These are phyloP conservation scores for Colletotrichum australisinense DNA, from an alignment of 2,329 filamentous ascomycete species.

Conservation along the genomic window DNA sequence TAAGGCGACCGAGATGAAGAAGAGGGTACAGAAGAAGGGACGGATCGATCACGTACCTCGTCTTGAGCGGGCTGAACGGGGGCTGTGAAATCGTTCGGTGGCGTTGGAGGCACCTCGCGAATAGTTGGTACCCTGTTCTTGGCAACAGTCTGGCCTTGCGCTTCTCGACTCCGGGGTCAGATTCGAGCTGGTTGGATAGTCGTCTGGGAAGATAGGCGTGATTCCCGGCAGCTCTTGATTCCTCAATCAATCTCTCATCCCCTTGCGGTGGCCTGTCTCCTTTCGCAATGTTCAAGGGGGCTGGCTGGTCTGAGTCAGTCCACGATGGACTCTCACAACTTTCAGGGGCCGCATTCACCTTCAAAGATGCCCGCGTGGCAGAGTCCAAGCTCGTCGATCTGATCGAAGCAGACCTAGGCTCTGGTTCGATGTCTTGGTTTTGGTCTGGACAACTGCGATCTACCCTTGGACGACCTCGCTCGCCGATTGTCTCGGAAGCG, in stretches of 20 bases:
- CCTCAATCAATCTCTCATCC: too few relatives aligned
- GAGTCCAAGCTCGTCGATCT: slow-evolving; percentile 1
- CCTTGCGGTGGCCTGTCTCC: too few relatives aligned
- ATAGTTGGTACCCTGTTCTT: neutral
- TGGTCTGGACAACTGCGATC: neutral
- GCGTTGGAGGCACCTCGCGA: neutral
- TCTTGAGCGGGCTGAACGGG: neutral
- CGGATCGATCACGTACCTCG: neutral
- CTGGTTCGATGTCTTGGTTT: neutral
- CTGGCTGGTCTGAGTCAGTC: neutral
- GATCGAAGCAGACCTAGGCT: neutral
- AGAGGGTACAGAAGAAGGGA: neutral
- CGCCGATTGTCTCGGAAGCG: neutral
- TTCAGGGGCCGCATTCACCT: neutral
- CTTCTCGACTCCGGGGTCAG: neutral
- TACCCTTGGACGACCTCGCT: neutral
- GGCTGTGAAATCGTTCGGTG: neutral
- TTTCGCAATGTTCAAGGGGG: neutral
- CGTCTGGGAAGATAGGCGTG: neutral
- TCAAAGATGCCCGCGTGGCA: neutral
- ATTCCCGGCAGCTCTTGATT: neutral
- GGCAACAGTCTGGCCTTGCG: neutral
- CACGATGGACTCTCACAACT: neutral
- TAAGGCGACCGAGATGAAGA: neutral
- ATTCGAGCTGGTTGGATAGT: neutral